These are phyloP conservation scores for Blastomyces parvus DNA, from an alignment of 2,329 filamentous ascomycete species.

Conservation along the genomic window DNA sequence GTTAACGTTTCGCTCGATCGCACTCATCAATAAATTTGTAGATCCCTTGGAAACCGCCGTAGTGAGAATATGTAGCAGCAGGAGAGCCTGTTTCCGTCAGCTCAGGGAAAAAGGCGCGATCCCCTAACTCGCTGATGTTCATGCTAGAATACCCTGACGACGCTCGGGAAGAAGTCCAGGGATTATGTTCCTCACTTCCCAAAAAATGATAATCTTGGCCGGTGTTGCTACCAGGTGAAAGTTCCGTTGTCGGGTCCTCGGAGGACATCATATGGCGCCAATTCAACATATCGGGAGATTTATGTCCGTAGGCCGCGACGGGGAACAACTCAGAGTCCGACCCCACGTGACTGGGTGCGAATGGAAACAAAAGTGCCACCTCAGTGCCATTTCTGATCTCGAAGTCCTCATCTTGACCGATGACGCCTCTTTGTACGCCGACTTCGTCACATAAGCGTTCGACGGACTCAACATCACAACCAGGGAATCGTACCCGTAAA, in stretches of 20 bases:
- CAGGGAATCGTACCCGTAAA: conserved; percentile 78
- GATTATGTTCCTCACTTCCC: conserved; percentile 41
- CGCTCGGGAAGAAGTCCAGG: conserved; percentile 38
- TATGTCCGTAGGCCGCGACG: conserved; percentile 29
- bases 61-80: conserved; percentile 39
- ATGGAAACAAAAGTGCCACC: conserved; percentile 75
- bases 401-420: conserved; percentile 72
- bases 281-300: conserved; percentile 38
- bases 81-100: conserved; percentile 27
- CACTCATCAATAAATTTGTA: conserved; percentile 57
- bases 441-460: conserved; percentile 79
- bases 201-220: conserved; percentile 33
- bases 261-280: conserved; percentile 51
- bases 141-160: conserved; percentile 51
- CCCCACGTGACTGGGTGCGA: conserved; percentile 55
- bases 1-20: conserved; percentile 40
- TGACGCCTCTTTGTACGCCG: conserved; percentile 67
- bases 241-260: conserved; percentile 20
- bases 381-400: conserved; percentile 56
- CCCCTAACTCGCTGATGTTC: conserved; percentile 43
- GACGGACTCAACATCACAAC: conserved; percentile 74
- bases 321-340: conserved; percentile 38
- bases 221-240: conserved; percentile 18
- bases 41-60: conserved; percentile 56
- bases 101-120: conserved; percentile 33